Evolutionary conservation across 257 asterid species (phyloP).

Genomic region (Gynochthodes officinalis): DNA sequence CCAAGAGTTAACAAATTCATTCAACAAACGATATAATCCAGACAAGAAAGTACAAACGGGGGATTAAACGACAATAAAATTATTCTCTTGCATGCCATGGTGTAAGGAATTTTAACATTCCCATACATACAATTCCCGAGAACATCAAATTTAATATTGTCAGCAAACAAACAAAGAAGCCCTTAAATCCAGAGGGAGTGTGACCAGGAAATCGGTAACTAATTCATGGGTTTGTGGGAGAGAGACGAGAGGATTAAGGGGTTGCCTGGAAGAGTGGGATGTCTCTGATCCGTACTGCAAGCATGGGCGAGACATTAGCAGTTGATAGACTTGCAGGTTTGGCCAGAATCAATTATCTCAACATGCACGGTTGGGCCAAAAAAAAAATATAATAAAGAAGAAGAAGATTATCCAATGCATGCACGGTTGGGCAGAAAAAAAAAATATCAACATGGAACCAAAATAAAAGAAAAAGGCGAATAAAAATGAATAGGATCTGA

Average conservation of each 20-base stretch:
- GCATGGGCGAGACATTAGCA: too few species aligned
- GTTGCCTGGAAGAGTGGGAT: conserved; percentile 15
- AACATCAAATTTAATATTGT: background rate
- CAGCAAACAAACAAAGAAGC: conserved; percentile 21
- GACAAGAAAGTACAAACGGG: conserved; percentile 1
- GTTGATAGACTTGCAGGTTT: too few species aligned
- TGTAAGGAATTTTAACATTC: conserved; percentile 17
- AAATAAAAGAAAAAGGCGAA: too few species aligned
- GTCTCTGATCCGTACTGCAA: conserved; percentile 43
- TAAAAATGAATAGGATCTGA: too few species aligned
- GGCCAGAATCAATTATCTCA: too few species aligned
- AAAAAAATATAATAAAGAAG: too few species aligned
- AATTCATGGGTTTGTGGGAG: conserved; percentile 23
- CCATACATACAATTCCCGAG: conserved; percentile 16
- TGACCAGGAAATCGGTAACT: conserved; percentile 11
- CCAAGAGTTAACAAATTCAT: background rate
- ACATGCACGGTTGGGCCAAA: too few species aligned
- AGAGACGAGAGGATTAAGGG: conserved; percentile 17
- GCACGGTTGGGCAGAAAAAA: too few species aligned
- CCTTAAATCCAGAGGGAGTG: conserved; percentile 32
- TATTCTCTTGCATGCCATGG: conserved; percentile 6
- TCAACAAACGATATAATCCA: conserved; percentile 7
- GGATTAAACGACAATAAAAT: conserved; percentile 5
- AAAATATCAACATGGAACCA: too few species aligned
- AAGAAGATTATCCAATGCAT: too few species aligned